Evolutionary conservation across 768 basidiomycete species (phyloP).

Genomic region (Suillus americanus): DNA sequence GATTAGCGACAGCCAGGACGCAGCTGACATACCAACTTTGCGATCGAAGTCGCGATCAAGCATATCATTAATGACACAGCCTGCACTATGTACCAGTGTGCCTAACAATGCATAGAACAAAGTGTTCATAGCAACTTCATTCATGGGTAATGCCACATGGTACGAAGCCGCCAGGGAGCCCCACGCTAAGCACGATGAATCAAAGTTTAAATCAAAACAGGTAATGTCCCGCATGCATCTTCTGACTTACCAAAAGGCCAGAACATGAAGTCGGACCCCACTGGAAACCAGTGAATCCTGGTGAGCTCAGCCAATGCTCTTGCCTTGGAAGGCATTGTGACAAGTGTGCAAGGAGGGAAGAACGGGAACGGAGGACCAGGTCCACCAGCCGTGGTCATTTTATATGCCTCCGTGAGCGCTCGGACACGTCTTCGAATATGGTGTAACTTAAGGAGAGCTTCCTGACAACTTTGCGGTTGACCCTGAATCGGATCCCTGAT

Average conservation of each 20-base stretch:
- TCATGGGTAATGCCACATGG: not conserved
- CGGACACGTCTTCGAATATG: too few relatives aligned
- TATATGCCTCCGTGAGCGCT: too few relatives aligned
- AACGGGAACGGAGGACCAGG: not conserved
- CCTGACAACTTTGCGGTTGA: too few relatives aligned
- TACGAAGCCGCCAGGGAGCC: not conserved
- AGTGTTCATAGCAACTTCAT: not conserved
- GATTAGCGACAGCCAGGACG: not conserved
- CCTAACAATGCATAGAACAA: conserved; percentile 5
- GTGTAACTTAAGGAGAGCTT: too few relatives aligned
- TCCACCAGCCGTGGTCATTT: too few relatives aligned
- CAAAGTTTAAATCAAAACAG: not conserved
- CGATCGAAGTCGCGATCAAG: conserved; percentile 53
- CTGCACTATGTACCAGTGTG: conserved; percentile 40
- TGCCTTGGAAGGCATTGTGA: not conserved
- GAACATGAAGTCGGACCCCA: not conserved
- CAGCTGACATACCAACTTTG: conserved; percentile 43
- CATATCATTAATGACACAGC: conserved; percentile 60
- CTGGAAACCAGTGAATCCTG: conserved; percentile 1
- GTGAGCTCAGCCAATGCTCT: not conserved
- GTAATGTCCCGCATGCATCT: not conserved
- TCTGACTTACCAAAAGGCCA: not conserved
- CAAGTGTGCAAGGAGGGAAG: not conserved
- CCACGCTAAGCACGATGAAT: not conserved
- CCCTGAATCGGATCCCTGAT: too few relatives aligned